phyloP scores from a whole-genome alignment of 2,329 filamentous ascomycete species.

The Aureobasidium pullulans region DNA sequence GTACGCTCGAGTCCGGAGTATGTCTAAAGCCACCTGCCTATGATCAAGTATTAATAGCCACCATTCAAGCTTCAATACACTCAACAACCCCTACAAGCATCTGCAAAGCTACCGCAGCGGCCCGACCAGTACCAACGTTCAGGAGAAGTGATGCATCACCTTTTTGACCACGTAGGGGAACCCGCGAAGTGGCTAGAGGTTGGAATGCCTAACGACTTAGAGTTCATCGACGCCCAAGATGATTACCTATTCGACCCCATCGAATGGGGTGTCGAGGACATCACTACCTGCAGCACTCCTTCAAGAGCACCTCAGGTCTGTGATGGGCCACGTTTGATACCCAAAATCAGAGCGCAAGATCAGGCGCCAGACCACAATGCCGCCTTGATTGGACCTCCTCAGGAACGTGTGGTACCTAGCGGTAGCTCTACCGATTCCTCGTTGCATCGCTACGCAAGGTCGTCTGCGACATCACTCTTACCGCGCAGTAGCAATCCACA shows the following conservation, averaged over 20 bases:
- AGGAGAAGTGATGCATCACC: neutral
- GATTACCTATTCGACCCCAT: neutral
- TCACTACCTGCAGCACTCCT: neutral
- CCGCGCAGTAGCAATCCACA: too few relatives aligned
- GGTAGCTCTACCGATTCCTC: too few relatives aligned
- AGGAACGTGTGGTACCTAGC: too few relatives aligned
- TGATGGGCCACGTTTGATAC: constrained; percentile 23
- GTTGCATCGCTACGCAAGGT: too few relatives aligned
- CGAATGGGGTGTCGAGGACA: neutral
- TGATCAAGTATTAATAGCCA: too few relatives aligned
- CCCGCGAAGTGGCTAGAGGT: neutral
- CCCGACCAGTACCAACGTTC: neutral
- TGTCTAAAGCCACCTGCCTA: too few relatives aligned
- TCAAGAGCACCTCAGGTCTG: neutral
- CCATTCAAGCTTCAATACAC: too few relatives aligned
- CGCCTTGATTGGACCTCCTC: neutral
- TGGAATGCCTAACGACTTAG: neutral
- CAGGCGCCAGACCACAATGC: constrained; percentile 16
- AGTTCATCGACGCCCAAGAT: neutral
- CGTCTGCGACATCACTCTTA: too few relatives aligned
- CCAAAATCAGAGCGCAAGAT: constrained; percentile 24
- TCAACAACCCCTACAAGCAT: neutral
- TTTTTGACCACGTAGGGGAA: neutral
- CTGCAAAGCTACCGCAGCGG: neutral
- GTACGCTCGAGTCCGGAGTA: too few relatives aligned